Evolutionary conservation across 306 rosid genomes (phyloP), one percentile per base, ranked within the genome.

Genomic region (Datisca glomerata): DNA sequence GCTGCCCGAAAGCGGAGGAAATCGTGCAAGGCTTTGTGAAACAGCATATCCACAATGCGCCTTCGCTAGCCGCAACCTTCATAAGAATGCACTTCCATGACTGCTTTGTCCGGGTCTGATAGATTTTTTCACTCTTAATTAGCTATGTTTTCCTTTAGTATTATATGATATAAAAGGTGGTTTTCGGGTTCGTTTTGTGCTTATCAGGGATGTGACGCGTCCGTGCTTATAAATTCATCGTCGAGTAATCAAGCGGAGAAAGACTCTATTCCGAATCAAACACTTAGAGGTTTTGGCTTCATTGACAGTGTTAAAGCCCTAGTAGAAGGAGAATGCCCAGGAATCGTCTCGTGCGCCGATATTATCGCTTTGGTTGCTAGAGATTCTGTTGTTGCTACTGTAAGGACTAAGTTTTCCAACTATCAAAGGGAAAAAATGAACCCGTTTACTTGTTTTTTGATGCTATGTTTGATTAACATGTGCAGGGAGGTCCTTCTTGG

Each of bases 401-500:
- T 91, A 63, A 73, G 81, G 7, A 61, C 61, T 43, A 28, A 39
- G 27, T 3, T n/a, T n/a, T n/a, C n/a, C n/a, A n/a, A n/a, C n/a
- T n/a, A n/a, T n/a, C n/a, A n/a, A n/a, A n/a, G n/a, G n/a, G 48
- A 24, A 37, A 5, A 6, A 44, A 38, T 33, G 45, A 4, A 55
- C 48, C 14, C 29, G 31, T 43, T 49, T 66, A 7, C 21, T 45
- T 41, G 46, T 24, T 29, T 25, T 32, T 2, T 47, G 17, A n/a
- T n/a, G 16, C 21, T 1, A n/a, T 27, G 17, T 15, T 13, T 20
- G n/a, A 19, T 19, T 12, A 38, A n/a, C 24, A n/a, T 46, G 44
- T 12, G 22, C 67, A 87, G 94, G 98, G 96, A 43, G 98, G 98
- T 25, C 98, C 98, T 21, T 70, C 10, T 24, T 91, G 98, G 98